A percentile compares a stretch with the other conserved stretches of the same genome.
Conservation (phyloP, 1,139 yeast species). For the Debaryomycetaceae sp. region DNA sequence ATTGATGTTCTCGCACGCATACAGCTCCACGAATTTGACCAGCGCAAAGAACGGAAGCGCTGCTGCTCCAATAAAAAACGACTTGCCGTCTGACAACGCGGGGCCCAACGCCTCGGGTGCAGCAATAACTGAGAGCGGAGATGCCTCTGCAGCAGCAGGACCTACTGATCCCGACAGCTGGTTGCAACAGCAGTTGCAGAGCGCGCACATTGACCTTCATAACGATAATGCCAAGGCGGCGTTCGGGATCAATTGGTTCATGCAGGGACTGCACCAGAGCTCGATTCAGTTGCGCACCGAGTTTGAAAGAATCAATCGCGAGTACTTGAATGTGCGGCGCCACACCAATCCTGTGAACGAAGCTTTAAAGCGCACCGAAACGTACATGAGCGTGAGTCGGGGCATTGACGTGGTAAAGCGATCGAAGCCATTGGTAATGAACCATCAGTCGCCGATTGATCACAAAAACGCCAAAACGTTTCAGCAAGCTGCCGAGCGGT, state of each 20-base stretch:
- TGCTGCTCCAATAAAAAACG: background rate
- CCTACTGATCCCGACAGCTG: too few relatives aligned
- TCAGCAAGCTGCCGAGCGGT: slow-evolving; percentile 23
- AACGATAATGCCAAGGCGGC: slow-evolving; percentile 5
- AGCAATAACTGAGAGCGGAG: too few relatives aligned
- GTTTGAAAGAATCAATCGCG: slow-evolving; percentile 65
- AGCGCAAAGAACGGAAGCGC: slow-evolving; percentile 3
- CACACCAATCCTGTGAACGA: slow-evolving; percentile 60
- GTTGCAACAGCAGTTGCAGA: slow-evolving; percentile 3
- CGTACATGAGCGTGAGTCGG: slow-evolving; percentile 7
- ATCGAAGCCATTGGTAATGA: slow-evolving; percentile 7
- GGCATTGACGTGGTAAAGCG: slow-evolving; percentile 14
- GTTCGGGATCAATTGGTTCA: slow-evolving; percentile 21
- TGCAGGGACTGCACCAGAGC: slow-evolving; percentile 24
- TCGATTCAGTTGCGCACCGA: slow-evolving; percentile 62
- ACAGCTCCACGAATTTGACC: slow-evolving; percentile 6
- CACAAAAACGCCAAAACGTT: slow-evolving; percentile 17
- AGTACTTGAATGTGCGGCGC: slow-evolving; percentile 59
- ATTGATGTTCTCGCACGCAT: slow-evolving; percentile 36
- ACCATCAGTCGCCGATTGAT: slow-evolving; percentile 1
- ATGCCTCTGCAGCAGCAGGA: too few relatives aligned
- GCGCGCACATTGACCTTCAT: background rate
- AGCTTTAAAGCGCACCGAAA: slow-evolving; percentile 39
- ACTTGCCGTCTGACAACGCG: background rate
- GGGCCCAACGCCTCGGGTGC: too few relatives aligned